phyloP scores from a whole-genome alignment of 192 early-diverging fungal species.

The Phlyctochytrium arcticum region DNA sequence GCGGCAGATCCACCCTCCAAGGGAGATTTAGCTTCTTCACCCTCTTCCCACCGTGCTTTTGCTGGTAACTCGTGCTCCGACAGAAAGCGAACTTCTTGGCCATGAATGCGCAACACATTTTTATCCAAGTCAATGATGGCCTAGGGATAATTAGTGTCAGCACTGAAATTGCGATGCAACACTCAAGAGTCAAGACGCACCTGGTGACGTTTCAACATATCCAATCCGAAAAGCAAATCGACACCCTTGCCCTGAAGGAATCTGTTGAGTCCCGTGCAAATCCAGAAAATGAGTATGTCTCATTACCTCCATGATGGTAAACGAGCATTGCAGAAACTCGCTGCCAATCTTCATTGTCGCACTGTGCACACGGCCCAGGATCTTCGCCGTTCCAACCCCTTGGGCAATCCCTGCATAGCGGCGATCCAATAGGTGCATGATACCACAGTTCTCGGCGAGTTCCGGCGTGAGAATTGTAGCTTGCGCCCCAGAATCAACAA shows the following conservation, averaged over 20 bases:
- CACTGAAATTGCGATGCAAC: neutral
- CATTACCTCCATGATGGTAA: constrained; percentile 81
- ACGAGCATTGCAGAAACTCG: constrained; percentile 78
- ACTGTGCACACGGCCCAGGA: constrained; percentile 89
- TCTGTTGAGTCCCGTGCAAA: neutral
- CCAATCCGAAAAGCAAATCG: constrained; percentile 89
- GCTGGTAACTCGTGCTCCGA: constrained; percentile 88
- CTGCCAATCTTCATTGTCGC: constrained; percentile 80
- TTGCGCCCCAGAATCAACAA: constrained; percentile 97
- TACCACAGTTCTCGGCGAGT: constrained; percentile 57
- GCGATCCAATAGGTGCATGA: constrained; percentile 86
- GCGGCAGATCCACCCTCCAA: constrained; percentile 12
- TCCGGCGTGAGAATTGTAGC: constrained; percentile 79
- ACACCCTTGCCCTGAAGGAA: constrained; percentile 65
- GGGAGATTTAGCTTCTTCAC: constrained; percentile 8
- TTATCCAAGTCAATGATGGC: constrained; percentile 87
- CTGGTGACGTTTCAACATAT: constrained; percentile 91
- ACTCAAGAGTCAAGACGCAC: constrained; percentile 25
- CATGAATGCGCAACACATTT: constrained; percentile 77
- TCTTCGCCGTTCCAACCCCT: constrained; percentile 96
- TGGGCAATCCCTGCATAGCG: constrained; percentile 85
- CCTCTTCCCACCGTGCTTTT: constrained; percentile 38
- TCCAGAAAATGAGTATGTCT: neutral
- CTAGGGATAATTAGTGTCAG: constrained; percentile 24
- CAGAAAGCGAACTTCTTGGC: constrained; percentile 77